Conservation (phyloP, 2,329 filamentous ascomycete species). For the Davidsoniella eucalypti region DNA sequence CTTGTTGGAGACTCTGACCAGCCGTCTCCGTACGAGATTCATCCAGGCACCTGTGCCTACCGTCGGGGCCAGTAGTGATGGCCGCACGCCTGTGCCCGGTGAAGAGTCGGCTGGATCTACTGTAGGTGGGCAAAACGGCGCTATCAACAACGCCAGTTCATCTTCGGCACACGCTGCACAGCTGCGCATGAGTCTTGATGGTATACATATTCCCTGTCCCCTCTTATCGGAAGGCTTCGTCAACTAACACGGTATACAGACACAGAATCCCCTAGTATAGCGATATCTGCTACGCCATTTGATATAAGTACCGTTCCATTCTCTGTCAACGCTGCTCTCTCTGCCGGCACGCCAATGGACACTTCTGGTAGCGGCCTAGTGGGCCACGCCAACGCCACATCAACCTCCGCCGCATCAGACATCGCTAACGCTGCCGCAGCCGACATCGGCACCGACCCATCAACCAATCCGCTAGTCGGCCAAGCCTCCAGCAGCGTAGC, state of each 20-base stretch:
- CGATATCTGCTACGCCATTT: constrained; percentile 47
- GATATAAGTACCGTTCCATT: constrained; percentile 39
- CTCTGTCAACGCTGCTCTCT: constrained; percentile 31
- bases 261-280: constrained; percentile 18
- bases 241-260: not conserved
- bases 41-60: constrained; percentile 38
- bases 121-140: not conserved
- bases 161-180: no score
- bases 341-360: constrained; percentile 20
- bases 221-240: not conserved
- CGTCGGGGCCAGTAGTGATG: constrained; percentile 17
- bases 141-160: not conserved
- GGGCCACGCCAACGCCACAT: not conserved
- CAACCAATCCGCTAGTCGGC: not conserved
- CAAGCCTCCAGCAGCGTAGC: not conserved
- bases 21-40: constrained; percentile 56
- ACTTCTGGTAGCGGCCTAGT: not conserved
- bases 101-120: not conserved
- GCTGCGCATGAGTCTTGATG: no score
- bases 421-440: not conserved
- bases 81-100: constrained; percentile 19
- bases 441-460: not conserved
- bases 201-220: not conserved
- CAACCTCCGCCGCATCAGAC: not conserved
- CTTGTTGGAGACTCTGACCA: constrained; percentile 62